A percentile compares a stretch with the other conserved stretches of the same genome.
These are phyloP conservation scores for Populus deltoides DNA, from an alignment of 345 rosid genomes.

Conservation along the genomic window DNA sequence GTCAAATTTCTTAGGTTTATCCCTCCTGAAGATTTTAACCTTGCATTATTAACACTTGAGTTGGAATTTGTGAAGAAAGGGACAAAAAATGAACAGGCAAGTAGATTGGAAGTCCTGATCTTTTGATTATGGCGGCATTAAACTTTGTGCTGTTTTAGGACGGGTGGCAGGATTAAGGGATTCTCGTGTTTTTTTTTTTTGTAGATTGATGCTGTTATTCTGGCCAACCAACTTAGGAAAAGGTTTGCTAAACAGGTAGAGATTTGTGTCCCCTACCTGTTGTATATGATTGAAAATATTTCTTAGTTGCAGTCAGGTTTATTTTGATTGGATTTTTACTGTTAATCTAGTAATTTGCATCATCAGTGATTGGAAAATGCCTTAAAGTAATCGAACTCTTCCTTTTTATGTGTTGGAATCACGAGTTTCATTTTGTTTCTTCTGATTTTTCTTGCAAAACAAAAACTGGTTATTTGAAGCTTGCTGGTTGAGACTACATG, in stretches of 20 bases:
- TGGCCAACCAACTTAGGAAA: conserved; percentile 74
- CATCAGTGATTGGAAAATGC: not conserved
- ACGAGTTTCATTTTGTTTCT: not conserved
- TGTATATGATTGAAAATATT: not conserved
- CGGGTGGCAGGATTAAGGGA: not conserved
- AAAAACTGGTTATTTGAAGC: not conserved
- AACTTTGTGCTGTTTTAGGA: conserved; percentile 2
- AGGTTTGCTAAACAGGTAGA: conserved; percentile 75
- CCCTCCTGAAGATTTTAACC: conserved; percentile 72
- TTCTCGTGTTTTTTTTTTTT: not conserved
- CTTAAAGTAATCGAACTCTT: not conserved
- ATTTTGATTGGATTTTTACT: not conserved
- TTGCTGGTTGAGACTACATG: not conserved
- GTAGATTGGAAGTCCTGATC: not conserved
- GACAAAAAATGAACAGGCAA: conserved; percentile 80
- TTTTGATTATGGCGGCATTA: not conserved
- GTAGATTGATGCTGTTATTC: conserved; percentile 89
- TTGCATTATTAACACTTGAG: conserved; percentile 76
- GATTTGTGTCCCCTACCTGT: not conserved
- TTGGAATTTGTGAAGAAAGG: conserved; percentile 93
- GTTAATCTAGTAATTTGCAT: not conserved
- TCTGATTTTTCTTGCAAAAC: not conserved
- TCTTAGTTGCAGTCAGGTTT: not conserved
- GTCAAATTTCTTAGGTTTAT: conserved; percentile 45
- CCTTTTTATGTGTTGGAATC: not conserved